A percentile compares a stretch with the other conserved stretches of the same genome.
phyloP scores from a whole-genome alignment of 352 stramenopile genomes.

The Phytophthora brassicae region DNA sequence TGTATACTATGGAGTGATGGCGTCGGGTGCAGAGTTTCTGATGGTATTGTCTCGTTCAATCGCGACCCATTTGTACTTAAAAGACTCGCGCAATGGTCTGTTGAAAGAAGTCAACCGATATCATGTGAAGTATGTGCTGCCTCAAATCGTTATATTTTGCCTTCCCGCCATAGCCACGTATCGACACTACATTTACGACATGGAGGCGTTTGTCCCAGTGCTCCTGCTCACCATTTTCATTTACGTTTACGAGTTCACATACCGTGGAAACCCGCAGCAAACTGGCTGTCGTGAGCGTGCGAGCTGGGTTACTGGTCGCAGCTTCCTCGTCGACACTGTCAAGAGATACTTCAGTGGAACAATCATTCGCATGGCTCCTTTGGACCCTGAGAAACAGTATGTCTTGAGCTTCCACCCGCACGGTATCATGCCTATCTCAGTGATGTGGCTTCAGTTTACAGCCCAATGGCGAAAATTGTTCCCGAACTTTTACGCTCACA shows the following conservation, averaged over 20 bases:
- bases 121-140: constrained; percentile 57
- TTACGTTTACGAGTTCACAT: constrained; percentile 73
- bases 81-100: constrained; percentile 56
- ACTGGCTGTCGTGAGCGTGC: constrained; percentile 54
- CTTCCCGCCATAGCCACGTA: constrained; percentile 52
- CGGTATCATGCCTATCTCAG: constrained; percentile 73
- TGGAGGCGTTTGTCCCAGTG: constrained; percentile 47
- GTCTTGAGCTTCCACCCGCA: constrained; percentile 82
- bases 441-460: constrained; percentile 82
- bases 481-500: constrained; percentile 61
- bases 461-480: constrained; percentile 67
- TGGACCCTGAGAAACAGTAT: constrained; percentile 68
- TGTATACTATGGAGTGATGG: constrained; percentile 43
- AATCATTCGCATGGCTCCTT: constrained; percentile 54
- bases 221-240: constrained; percentile 47
- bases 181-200: constrained; percentile 49
- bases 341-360: constrained; percentile 66
- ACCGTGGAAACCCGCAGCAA: constrained; percentile 64
- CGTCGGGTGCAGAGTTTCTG: constrained; percentile 44
- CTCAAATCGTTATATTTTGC: constrained; percentile 36
- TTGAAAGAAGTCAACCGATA: constrained; percentile 48
- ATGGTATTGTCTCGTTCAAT: constrained; percentile 63
- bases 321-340: constrained; percentile 56
- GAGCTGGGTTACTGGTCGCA: constrained; percentile 44
- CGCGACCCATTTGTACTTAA: constrained; percentile 57